Base-by-base conservation (phyloP, 495 filamentous ascomycete genomes). In the Podospora appendiculata region DNA sequence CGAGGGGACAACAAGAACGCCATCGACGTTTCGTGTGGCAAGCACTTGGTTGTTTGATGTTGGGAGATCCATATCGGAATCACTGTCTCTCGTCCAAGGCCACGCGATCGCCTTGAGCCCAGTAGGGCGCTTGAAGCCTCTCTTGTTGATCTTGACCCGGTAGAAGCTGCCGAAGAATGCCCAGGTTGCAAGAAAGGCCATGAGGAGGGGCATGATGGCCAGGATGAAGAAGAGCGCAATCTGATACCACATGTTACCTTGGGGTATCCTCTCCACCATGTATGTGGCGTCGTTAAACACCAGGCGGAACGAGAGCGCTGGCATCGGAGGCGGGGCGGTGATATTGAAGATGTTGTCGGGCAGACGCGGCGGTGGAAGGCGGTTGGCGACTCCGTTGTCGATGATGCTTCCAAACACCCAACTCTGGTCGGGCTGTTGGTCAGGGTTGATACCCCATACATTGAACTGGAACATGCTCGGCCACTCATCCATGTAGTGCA, bases 381-480 rank as follows among this genome's bases (percentile, higher is more conserved):
- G 75, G 55, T 86, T 81, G 6, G 84, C 55, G 1, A 85, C 69
- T 0, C 66, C 67, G 54, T 86, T 79, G 10, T 66, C 66, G 54
- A 84, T 74, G 8, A 81, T 71, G 56, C 86, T 83, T 33, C 83
- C 83, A 48, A 73, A 77, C 3, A 84, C 68, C 35, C 66, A 73
- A 13, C 72, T 76, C 47, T 79, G 68, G 55, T 86, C 83, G 0
- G 83, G 82, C 52, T 77, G 61, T 0, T 78, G 77, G 61, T 84
- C 75, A 0, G 78, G 77, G 54, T 85, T 81, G 50, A 83, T 78
- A 19, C 82, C 83, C 82, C 82, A 86, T 2, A 79, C 72, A 48
- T 84, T 86, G 52, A 85, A 60, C 49, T 81, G 79, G 47, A 80
- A 79, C 14, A 76, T 65, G 10, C 74, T 74, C 12, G 83, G 83